Base-by-base conservation (phyloP, 2,329 filamentous ascomycete genomes). In the Ramichloridium luteum region DNA sequence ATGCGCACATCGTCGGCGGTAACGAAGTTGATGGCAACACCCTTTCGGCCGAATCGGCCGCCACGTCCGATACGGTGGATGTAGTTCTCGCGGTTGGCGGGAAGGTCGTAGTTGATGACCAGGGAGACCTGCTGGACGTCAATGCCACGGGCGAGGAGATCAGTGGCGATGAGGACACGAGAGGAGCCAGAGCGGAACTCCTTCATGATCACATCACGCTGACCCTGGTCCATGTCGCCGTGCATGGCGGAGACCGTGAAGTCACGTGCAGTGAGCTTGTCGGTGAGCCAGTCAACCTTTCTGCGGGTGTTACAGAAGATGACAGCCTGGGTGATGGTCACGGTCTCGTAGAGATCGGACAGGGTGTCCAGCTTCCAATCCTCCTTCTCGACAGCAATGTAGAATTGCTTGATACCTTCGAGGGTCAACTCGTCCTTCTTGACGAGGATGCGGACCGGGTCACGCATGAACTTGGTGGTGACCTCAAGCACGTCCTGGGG, bases 221-320 rank as follows among this genome's bases (percentile, higher is more conserved):
- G 85, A 55, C 67, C 69, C 71, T 94, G 86, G 64, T 93, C 85
- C 90, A 98, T 98, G 59, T 98, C 90, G 61, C 90, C 90, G 74
- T 98, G 90, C 90, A 98, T 96, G 67, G 88, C 86, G 23, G 88
- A 94, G 61, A 98, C 90, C 44, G 90, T 96, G 73, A 98, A 98
- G 68, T 98, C 88, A 70, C 50, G 84, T 54, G 82, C 81, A 54
- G 84, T 92, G 61, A 98, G 85, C 78, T 96, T 96, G 68, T 96
- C 88, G 50, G 90, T 96, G 53, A 98, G 80, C 90, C 90, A 98
- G 72, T 98, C 90, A 56, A 98, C 90, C 86, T 98, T 98, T 74
- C 88, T 81, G 64, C 90, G 82, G 59, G 90, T 98, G 79, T 98
- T 98, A 78, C 90, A 98, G 82, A 98, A 98, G 68, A 98, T 98